Percentiles rank a stretch among this genome's conserved stretches.
These are phyloP conservation scores for Aleurites moluccanus DNA, from an alignment of 441 rosid genomes.

Conservation along the genomic window DNA sequence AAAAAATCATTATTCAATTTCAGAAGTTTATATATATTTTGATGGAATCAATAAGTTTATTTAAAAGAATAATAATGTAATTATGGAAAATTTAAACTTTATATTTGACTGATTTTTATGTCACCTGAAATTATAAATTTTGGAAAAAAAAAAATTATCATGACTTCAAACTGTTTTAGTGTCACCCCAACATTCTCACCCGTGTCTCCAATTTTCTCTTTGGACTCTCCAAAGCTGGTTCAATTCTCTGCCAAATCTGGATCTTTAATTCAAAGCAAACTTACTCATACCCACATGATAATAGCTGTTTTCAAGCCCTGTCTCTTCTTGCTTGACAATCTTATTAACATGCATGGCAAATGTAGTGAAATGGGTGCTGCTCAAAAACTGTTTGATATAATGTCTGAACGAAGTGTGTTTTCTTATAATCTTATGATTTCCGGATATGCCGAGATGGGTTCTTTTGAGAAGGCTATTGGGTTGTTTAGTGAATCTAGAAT, in stretches of 20 bases:
- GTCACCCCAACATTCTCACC: constrained; percentile 8
- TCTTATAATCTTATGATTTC: constrained; percentile 22
- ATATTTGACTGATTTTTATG: too few relatives aligned
- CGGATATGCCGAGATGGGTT: constrained; percentile 10
- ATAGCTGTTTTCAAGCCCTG: constrained; percentile 40
- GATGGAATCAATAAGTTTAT: too few relatives aligned
- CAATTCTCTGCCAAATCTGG: constrained; percentile 40
- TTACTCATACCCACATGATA: constrained; percentile 39
- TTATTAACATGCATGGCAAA: constrained; percentile 33
- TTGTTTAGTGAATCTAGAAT: constrained; percentile 7
- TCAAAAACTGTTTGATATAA: constrained; percentile 16
- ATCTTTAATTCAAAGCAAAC: constrained; percentile 36
- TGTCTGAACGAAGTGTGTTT: constrained; percentile 11
- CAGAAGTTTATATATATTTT: too few relatives aligned
- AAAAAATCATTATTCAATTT: too few relatives aligned
- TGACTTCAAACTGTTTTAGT: neutral
- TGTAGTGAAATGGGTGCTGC: constrained; percentile 5
- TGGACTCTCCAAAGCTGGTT: constrained; percentile 35
- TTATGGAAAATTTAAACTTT: too few relatives aligned
- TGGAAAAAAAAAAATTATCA: too few relatives aligned
- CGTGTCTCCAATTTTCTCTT: constrained; percentile 18
- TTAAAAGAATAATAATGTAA: too few relatives aligned
- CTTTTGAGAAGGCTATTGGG: neutral
- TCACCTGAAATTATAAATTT: too few relatives aligned
- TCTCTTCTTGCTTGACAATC: constrained; percentile 41